phyloP scores from a whole-genome alignment of 2,329 filamentous ascomycete species.

The Fusarium sarcochroum region DNA sequence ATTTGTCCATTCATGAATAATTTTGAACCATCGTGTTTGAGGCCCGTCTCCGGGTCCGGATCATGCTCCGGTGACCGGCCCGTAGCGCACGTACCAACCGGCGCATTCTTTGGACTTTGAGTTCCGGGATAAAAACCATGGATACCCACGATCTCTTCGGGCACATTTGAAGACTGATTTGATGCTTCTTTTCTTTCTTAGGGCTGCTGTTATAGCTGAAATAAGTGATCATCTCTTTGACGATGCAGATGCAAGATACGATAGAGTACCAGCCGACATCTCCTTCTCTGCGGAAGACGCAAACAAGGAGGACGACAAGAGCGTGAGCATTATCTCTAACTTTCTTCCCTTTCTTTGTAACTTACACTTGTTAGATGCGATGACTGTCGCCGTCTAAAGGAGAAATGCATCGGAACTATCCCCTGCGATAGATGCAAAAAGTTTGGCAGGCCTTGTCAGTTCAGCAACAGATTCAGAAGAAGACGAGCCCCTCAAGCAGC shows the following conservation, averaged over 20 bases:
- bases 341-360: not conserved
- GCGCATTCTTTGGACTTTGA: slow-evolving; percentile 4
- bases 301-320: slow-evolving; percentile 16
- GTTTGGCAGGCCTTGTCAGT: slow-evolving; percentile 24
- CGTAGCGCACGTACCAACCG: slow-evolving; percentile 3
- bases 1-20: not conserved
- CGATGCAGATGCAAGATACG: not conserved
- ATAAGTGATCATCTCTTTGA: not conserved
- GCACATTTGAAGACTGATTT: not conserved
- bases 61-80: slow-evolving; percentile 22
- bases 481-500: slow-evolving; percentile 13
- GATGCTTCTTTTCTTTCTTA: not conserved
- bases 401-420: slow-evolving; percentile 37
- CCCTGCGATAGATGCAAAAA: slow-evolving; percentile 42
- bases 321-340: not conserved
- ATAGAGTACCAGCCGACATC: not conserved
- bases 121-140: slow-evolving; percentile 7
- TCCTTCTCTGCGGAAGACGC: not conserved
- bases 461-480: slow-evolving; percentile 32
- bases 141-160: not conserved
- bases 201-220: not conserved
- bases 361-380: slow-evolving; percentile 29
- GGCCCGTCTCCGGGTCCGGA: slow-evolving; percentile 13
- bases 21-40: not conserved
- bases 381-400: slow-evolving; percentile 39